These are phyloP conservation scores for Neoboletus brunneissimus DNA, from an alignment of 768 basidiomycete species.

Conservation along the genomic window DNA sequence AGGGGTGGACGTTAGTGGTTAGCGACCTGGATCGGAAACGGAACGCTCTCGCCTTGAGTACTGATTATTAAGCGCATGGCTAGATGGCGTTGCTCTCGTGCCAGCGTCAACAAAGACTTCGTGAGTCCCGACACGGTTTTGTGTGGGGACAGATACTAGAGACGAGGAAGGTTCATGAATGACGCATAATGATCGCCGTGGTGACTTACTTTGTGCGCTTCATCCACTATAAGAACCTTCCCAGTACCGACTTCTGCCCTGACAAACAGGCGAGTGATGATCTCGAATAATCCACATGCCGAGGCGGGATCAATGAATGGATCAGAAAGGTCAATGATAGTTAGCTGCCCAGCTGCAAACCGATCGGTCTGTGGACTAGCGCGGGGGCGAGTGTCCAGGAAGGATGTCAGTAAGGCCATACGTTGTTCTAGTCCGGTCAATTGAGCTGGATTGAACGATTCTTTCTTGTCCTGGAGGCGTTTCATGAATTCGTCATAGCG, in stretches of 20 bases:
- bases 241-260: conserved; percentile 58
- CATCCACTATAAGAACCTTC: conserved; percentile 70
- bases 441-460: conserved; percentile 57
- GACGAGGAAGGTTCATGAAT: background rate
- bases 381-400: conserved; percentile 38
- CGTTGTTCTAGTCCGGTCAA: conserved; percentile 58
- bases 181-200: background rate
- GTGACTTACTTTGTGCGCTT: conserved; percentile 62
- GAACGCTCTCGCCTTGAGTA: conserved; percentile 54
- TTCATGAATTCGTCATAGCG: conserved; percentile 48
- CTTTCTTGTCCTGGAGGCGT: conserved; percentile 44
- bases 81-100: conserved; percentile 68
- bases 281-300: conserved; percentile 71
- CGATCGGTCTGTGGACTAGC: conserved; percentile 26
- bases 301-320: conserved; percentile 67
- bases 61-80: conserved; percentile 72
- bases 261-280: conserved; percentile 62
- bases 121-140: conserved; percentile 52
- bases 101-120: conserved; percentile 52
- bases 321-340: conserved; percentile 69
- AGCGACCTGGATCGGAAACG: background rate
- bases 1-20: background rate
- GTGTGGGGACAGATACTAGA: conserved; percentile 56
- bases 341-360: conserved; percentile 57
- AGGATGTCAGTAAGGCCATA: conserved; percentile 57